Conservation (phyloP, 495 filamentous ascomycete species). For the Aspergillus leporis region DNA sequence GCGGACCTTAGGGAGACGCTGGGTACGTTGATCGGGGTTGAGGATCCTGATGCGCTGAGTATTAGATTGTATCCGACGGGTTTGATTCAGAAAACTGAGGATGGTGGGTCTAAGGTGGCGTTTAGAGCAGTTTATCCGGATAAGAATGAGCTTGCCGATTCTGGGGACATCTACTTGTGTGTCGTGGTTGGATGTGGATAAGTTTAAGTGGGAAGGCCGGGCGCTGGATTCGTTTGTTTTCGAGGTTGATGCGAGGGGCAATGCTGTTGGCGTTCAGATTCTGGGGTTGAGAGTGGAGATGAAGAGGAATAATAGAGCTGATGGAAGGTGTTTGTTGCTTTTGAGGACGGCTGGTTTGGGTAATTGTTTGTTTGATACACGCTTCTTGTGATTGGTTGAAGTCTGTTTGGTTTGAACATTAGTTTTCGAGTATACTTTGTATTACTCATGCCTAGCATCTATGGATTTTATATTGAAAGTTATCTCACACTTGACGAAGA, state of each 20-base stretch:
- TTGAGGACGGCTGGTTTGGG: too few species aligned
- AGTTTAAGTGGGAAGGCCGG: slow-evolving; percentile 38
- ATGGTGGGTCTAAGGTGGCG: slow-evolving; percentile 27
- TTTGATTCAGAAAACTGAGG: slow-evolving; percentile 5
- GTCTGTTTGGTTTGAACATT: too few species aligned
- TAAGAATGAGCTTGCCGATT: slow-evolving; percentile 27
- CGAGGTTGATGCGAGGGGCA: slow-evolving; percentile 36
- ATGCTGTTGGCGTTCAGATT: slow-evolving; percentile 43
- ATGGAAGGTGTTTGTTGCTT: too few species aligned
- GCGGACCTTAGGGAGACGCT: slow-evolving; percentile 40
- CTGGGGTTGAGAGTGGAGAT: slow-evolving; percentile 37
- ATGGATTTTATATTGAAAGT: too few species aligned
- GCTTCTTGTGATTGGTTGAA: too few species aligned
- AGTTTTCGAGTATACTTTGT: too few species aligned
- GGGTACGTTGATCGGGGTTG: slow-evolving; percentile 29
- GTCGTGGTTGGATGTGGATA: slow-evolving; percentile 51
- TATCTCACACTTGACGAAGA: too few species aligned
- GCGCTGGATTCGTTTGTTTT: slow-evolving; percentile 56
- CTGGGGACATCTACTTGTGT: slow-evolving; percentile 38
- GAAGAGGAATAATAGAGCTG: background rate
- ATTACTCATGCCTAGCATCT: too few species aligned
- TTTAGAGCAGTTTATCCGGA: slow-evolving; percentile 51
- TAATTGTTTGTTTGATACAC: too few species aligned
- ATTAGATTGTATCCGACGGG: slow-evolving; percentile 51
- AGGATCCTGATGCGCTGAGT: slow-evolving; percentile 30